Base-by-base conservation (phyloP, 306 rosid genomes). In the Gastrolobium villosum region DNA sequence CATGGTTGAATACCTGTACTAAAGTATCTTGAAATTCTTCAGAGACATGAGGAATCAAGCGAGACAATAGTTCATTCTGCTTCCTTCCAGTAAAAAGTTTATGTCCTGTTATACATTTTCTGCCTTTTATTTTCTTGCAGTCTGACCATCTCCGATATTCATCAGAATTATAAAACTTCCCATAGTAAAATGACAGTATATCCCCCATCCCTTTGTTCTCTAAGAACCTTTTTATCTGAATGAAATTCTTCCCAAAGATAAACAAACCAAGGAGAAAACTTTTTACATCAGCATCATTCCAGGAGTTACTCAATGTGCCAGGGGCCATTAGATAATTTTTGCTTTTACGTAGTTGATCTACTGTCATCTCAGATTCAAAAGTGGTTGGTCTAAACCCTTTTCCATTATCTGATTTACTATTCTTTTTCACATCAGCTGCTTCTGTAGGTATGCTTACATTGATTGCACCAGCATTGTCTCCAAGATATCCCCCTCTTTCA, bases 161-260 rank as follows among this genome's bases (percentile, higher is more conserved):
- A 70, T 76, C 86, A 53, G 93, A 86, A 66, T 87, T 82, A 75
- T 93, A 89, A 87, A 93, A 93, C 68, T 67, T 84, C 61, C 96
- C 96, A 76, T 93, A 90, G 84, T 93, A 93, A 80, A 90, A 89
- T 31, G 94, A 86, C 37, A 86, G 81, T 75, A 93, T 84, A 40
- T 86, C 88, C 37, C 96, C 91, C 87, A 82, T 84, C 65, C 31
- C 78, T 85, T 85, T 90, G 84, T 65, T 83, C 64, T 84, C 90
- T 63, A 93, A 43, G 77, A 93, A 88, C 59, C 86, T 88, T 82
- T 72, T 76, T 49, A 93, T 82, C 86, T 75, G 83, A 39, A 73
- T 28, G 67, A 93, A 89, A 73, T 87, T 86, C 89, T 93, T 93
- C 43, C 98, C 94, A 28, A 89, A 93, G 74, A 90, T 82, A 84